Percentiles rank a stretch among this genome's conserved stretches.
Evolutionary conservation across 768 basidiomycete genomes (phyloP).

Genomic region (Coprinopsis cinerea): DNA sequence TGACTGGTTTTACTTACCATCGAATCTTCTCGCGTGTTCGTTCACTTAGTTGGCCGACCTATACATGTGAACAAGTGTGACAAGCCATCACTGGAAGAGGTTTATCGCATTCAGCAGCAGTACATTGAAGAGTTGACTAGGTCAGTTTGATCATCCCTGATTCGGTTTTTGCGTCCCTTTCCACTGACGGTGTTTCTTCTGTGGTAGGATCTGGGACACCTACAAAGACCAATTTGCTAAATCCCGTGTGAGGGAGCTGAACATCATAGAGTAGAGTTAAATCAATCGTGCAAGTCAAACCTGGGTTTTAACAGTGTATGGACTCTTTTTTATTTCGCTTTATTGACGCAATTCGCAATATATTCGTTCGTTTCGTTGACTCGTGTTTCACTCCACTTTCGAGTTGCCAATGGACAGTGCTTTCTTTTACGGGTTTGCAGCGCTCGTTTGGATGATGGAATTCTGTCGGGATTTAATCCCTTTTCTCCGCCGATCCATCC

Average conservation of each 20-base stretch:
- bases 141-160: constrained; percentile 36
- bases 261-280: too few species aligned
- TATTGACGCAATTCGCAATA: too few species aligned
- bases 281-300: too few species aligned
- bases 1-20: not conserved
- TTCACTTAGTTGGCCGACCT: constrained; percentile 72
- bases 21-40: not conserved
- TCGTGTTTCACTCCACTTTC: too few species aligned
- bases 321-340: too few species aligned
- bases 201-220: constrained; percentile 83
- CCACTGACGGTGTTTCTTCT: not conserved
- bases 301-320: too few species aligned
- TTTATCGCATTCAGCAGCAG: constrained; percentile 69
- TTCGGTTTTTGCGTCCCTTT: not conserved
- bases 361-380: too few species aligned
- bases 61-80: constrained; percentile 73
- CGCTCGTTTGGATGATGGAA: too few species aligned
- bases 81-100: constrained; percentile 76
- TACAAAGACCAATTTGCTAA: constrained; percentile 95
- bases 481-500: too few species aligned
- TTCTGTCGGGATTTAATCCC: too few species aligned
- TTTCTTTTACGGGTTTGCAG: too few species aligned
- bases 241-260: constrained; percentile 1
- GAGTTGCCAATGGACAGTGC: too few species aligned
- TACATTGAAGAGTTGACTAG: constrained; percentile 93